These are phyloP conservation scores for Hymenoscyphus infarciens DNA, from an alignment of 2,329 filamentous ascomycete genomes.

Conservation along the genomic window DNA sequence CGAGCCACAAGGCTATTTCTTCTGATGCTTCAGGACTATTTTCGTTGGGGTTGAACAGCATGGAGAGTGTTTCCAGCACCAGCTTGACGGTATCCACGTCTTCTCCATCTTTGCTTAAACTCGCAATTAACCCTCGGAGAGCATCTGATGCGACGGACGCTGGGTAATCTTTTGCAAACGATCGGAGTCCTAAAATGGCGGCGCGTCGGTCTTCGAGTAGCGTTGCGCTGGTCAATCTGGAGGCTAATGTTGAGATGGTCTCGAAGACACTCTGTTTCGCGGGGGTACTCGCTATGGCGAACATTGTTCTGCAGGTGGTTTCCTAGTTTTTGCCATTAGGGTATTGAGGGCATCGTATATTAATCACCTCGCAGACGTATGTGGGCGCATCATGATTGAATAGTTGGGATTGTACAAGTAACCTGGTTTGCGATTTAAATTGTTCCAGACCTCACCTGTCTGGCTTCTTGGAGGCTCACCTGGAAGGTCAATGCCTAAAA, in stretches of 20 bases:
- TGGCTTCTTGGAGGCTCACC: no score
- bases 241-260: slow-evolving; percentile 87
- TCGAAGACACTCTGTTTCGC: slow-evolving; percentile 95
- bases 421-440: neutral
- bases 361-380: neutral
- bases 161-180: slow-evolving; percentile 94
- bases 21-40: slow-evolving; percentile 88
- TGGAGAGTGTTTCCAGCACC: slow-evolving; percentile 88
- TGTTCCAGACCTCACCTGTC: no score
- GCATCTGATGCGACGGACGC: slow-evolving; percentile 93
- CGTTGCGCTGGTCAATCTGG: slow-evolving; percentile 81
- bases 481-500: no score
- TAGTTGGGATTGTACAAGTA: neutral
- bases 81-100: slow-evolving; percentile 97
- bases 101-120: slow-evolving; percentile 80
- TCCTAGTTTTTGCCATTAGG: slow-evolving; percentile 21
- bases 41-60: slow-evolving; percentile 75
- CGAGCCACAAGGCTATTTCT: slow-evolving; percentile 92
- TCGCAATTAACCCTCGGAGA: slow-evolving; percentile 81
- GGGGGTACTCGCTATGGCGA: slow-evolving; percentile 68
- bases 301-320: slow-evolving; percentile 44
- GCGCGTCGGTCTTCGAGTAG: slow-evolving; percentile 91
- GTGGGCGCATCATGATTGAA: neutral
- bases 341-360: slow-evolving; percentile 2
- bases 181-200: slow-evolving; percentile 86